phyloP scores from a whole-genome alignment of 1,284 basidiomycete genomes.

The Cryptococcus sp. region DNA sequence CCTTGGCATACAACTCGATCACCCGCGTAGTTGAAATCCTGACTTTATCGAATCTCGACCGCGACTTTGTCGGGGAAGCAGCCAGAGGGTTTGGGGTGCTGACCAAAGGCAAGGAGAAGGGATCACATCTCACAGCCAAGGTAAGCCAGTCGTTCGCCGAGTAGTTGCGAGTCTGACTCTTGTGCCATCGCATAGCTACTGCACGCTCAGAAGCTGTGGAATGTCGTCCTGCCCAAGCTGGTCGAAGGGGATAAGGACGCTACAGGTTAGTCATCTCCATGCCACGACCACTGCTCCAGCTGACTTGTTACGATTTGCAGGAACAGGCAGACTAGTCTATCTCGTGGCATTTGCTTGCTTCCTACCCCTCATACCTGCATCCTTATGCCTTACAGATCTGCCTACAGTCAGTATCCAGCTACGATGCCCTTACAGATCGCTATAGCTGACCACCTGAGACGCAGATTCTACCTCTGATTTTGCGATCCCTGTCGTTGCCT shows the following conservation, averaged over 20 bases:
- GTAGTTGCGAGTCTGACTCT: neutral
- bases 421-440: constrained; percentile 8
- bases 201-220: constrained; percentile 82
- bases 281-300: constrained; percentile 46
- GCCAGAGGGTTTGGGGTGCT: constrained; percentile 72
- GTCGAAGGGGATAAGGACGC: constrained; percentile 60
- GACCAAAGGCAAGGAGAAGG: constrained; percentile 51
- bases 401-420: constrained; percentile 59
- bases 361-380: constrained; percentile 76
- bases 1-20: constrained; percentile 61
- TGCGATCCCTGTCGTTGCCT: constrained; percentile 78
- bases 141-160: constrained; percentile 54
- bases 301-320: constrained; percentile 54
- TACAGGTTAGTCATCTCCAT: constrained; percentile 21
- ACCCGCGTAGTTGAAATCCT: constrained; percentile 71
- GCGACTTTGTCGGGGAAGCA: constrained; percentile 54
- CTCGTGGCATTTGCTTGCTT: constrained; percentile 82
- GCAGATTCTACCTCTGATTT: constrained; percentile 82
- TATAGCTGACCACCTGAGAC: neutral
- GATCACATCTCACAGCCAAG: constrained; percentile 64
- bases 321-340: constrained; percentile 64
- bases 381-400: constrained; percentile 68
- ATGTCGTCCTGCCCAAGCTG: constrained; percentile 70
- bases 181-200: constrained; percentile 61
- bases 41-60: constrained; percentile 57